A percentile compares a stretch with the other conserved stretches of the same genome.
These are phyloP conservation scores for Fraxinus ornus DNA, from an alignment of 305 asterid species.

Conservation along the genomic window DNA sequence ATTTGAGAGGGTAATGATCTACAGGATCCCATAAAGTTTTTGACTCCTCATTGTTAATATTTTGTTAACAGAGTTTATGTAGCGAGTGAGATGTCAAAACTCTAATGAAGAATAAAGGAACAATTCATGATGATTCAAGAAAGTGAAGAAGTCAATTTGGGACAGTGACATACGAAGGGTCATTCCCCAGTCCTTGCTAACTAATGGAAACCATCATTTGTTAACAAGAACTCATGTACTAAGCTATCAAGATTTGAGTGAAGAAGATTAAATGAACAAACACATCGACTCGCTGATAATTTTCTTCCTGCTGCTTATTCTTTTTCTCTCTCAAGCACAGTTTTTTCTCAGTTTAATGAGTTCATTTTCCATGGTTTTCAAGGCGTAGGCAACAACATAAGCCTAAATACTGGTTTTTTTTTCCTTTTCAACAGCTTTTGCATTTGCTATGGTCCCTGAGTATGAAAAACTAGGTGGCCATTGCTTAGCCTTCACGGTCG, in stretches of 20 bases:
- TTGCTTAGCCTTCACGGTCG: slow-evolving; percentile 39
- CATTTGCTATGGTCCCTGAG: slow-evolving; percentile 41
- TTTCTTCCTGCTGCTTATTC: slow-evolving; percentile 19
- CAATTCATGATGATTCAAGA: too few relatives aligned
- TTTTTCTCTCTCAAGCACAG: slow-evolving; percentile 30
- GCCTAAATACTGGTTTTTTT: slow-evolving; percentile 29
- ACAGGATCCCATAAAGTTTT: too few relatives aligned
- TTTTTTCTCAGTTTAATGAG: slow-evolving; percentile 30
- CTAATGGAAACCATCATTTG: too few relatives aligned
- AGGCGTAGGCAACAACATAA: slow-evolving; percentile 21
- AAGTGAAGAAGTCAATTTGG: not conserved
- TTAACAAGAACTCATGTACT: too few relatives aligned
- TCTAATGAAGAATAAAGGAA: too few relatives aligned
- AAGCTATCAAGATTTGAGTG: not conserved
- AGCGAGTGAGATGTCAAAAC: too few relatives aligned
- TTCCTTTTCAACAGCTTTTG: slow-evolving; percentile 46
- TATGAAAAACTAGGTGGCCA: slow-evolving; percentile 35
- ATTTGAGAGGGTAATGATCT: too few relatives aligned
- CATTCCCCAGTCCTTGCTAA: not conserved
- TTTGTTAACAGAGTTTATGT: too few relatives aligned
- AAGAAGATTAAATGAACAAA: not conserved
- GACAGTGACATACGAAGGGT: not conserved
- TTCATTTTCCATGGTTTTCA: slow-evolving; percentile 52
- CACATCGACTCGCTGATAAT: not conserved
- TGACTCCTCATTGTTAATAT: too few relatives aligned